Percentiles rank a stretch among this genome's conserved stretches.
Conservation (phyloP, 176 grass and related monocot species). For the Hordeum vulgare region MorexV3_pseudomolecules_assembly NC_058522.1:377513469-377513968, state of each 20-base stretch:
- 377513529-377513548: not conserved
- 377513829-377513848: too few relatives aligned
- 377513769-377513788: too few relatives aligned
- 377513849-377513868: too few relatives aligned
- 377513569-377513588: slow-evolving; percentile 4
- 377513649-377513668: too few relatives aligned
- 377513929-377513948: too few relatives aligned
- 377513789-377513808: too few relatives aligned
- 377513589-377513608: not conserved
- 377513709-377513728: not conserved
- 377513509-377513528: not conserved
- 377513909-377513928: too few relatives aligned
- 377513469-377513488: not conserved
- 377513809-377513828: too few relatives aligned
- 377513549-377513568: not conserved
- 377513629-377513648: not conserved
- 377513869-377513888: too few relatives aligned
- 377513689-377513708: not conserved
- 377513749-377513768: not conserved
- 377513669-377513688: too few relatives aligned
- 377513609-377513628: not conserved
- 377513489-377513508: not conserved
- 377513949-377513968: too few relatives aligned
- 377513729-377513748: not conserved
- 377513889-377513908: too few relatives aligned